Evolutionary conservation across 768 basidiomycete species (phyloP).

Genomic region (Coprinopsis cinerea): DNA sequence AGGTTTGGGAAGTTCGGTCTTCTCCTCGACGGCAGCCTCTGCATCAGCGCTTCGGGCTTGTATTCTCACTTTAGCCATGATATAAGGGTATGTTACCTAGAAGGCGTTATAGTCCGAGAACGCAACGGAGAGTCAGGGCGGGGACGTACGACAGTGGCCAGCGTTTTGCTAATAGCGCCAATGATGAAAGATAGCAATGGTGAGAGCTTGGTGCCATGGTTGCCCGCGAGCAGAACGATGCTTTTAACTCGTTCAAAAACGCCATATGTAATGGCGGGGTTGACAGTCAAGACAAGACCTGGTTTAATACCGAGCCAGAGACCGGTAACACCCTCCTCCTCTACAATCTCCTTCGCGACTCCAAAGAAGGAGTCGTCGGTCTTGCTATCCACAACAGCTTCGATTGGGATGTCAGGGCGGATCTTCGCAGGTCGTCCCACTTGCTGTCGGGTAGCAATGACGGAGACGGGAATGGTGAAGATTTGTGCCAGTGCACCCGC

Average conservation of each 20-base stretch:
- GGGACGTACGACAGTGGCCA: conserved; percentile 71
- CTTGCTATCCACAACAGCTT: conserved; percentile 17
- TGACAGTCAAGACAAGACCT: conserved; percentile 89
- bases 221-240: conserved; percentile 52
- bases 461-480: conserved; percentile 96
- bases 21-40: conserved; percentile 40
- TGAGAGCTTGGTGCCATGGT: conserved; percentile 54
- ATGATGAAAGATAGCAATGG: conserved; percentile 77
- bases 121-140: neutral
- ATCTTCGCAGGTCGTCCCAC: conserved; percentile 48
- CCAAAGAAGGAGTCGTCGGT: conserved; percentile 68
- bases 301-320: conserved; percentile 94
- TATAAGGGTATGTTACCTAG: conserved; percentile 92
- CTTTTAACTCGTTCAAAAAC: conserved; percentile 88
- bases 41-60: conserved; percentile 71
- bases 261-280: conserved; percentile 97
- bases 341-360: conserved; percentile 81
- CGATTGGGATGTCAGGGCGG: conserved; percentile 4
- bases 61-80: conserved; percentile 94
- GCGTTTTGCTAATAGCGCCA: conserved; percentile 91
- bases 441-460: conserved; percentile 97
- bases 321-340: conserved; percentile 81
- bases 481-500: conserved; percentile 95
- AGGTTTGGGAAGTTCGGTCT: conserved; percentile 29
- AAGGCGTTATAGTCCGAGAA: neutral